Percentiles rank a stretch among this genome's conserved stretches.
Conservation (phyloP, 192 early-diverging fungal species). For the Coemansia sp. region DNA sequence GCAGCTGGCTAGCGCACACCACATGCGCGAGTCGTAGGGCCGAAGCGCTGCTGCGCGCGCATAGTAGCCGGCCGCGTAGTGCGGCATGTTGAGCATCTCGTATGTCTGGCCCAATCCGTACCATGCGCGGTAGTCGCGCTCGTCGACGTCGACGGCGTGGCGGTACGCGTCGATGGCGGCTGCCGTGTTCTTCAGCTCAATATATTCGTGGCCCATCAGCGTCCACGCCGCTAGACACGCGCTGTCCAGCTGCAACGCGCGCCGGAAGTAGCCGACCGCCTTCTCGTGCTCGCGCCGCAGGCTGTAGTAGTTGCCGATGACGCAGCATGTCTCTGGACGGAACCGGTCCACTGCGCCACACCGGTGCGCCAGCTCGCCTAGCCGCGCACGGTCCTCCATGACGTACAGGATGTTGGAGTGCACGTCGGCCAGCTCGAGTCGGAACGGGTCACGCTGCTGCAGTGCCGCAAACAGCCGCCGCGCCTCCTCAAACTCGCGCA, state of each 20-base stretch:
- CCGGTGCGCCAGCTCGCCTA: constrained; percentile 75
- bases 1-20: constrained; percentile 72
- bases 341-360: constrained; percentile 70
- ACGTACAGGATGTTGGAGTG: constrained; percentile 89
- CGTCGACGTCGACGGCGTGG: constrained; percentile 76
- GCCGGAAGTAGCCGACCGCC: constrained; percentile 82
- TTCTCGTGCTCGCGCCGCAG: constrained; percentile 74
- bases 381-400: constrained; percentile 62
- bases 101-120: constrained; percentile 88
- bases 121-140: constrained; percentile 86
- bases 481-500: constrained; percentile 69
- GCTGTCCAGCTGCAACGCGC: constrained; percentile 76
- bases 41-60: constrained; percentile 65
- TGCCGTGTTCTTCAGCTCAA: constrained; percentile 85
- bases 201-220: constrained; percentile 91
- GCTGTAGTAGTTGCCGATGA: constrained; percentile 88
- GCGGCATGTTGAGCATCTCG: constrained; percentile 78
- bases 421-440: constrained; percentile 76
- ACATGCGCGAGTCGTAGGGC: constrained; percentile 83
- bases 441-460: constrained; percentile 66
- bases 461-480: constrained; percentile 66
- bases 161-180: constrained; percentile 89
- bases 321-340: constrained; percentile 83
- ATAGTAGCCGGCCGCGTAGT: constrained; percentile 81
- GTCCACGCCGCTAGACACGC: constrained; percentile 81